Percentiles rank a stretch among this genome's conserved stretches.
phyloP scores from a whole-genome alignment of 805 yeast species.

The Candida saitoana region DNA sequence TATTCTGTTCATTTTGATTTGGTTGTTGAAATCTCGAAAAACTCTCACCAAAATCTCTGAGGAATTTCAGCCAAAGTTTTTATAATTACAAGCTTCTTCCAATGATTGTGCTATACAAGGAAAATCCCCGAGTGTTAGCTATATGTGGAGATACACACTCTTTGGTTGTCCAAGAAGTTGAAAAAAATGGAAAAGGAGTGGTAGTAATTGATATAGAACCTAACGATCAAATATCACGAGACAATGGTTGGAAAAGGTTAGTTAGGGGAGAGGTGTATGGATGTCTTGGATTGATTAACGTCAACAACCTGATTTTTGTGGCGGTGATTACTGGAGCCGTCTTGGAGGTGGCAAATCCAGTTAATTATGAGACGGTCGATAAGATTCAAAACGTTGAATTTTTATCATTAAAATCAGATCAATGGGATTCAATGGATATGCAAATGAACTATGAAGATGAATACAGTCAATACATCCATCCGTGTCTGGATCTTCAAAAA shows the following conservation, averaged over 20 bases:
- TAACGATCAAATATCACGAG: constrained; percentile 31
- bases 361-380: constrained; percentile 73
- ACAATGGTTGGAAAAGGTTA: constrained; percentile 35
- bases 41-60: too few species aligned
- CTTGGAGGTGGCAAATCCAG: constrained; percentile 75
- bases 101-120: constrained; percentile 31
- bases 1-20: too few species aligned
- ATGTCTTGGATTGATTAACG: constrained; percentile 74
- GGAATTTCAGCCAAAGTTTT: too few species aligned
- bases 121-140: constrained; percentile 28
- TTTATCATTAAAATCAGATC: constrained; percentile 61
- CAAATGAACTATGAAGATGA: constrained; percentile 28
- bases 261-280: constrained; percentile 49
- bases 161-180: constrained; percentile 22
- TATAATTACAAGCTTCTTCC: neutral
- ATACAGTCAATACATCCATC: constrained; percentile 47
- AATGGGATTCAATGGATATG: constrained; percentile 74
- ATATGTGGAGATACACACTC: constrained; percentile 28
- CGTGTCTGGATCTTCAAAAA: constrained; percentile 76
- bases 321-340: constrained; percentile 73
- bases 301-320: constrained; percentile 63
- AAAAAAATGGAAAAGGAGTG: constrained; percentile 24
- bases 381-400: constrained; percentile 85
- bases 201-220: constrained; percentile 47
- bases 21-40: neutral